A percentile compares a stretch with the other conserved stretches of the same genome.
Evolutionary conservation across 208 protist genomes (phyloP).

Genomic region (Leishmania turanica): DNA sequence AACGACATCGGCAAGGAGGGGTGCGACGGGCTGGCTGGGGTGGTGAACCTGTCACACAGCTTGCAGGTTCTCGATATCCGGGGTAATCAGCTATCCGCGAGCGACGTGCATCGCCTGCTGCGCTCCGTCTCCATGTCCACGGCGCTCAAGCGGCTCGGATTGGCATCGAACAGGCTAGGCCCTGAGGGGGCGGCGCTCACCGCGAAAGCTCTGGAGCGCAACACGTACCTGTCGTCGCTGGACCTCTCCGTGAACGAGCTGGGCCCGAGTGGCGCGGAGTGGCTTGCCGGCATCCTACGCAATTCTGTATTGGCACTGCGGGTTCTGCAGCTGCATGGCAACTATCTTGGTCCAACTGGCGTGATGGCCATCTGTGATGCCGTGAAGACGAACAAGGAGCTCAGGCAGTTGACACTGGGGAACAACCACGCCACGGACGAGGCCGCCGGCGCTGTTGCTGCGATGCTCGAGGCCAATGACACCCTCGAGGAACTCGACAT

Average conservation of each 20-base stretch:
- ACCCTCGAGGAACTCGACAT: conserved; percentile 77
- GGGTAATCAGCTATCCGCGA: conserved; percentile 71
- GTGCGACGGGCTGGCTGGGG: conserved; percentile 80
- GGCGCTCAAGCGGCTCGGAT: conserved; percentile 54
- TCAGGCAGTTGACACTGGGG: conserved; percentile 66
- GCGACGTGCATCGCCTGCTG: conserved; percentile 74
- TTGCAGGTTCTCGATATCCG: conserved; percentile 78
- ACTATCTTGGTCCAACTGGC: conserved; percentile 63
- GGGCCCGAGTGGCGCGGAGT: conserved; percentile 63
- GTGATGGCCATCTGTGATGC: conserved; percentile 57
- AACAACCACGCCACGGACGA: conserved; percentile 88
- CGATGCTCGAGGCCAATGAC: conserved; percentile 76
- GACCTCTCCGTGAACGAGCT: conserved; percentile 89
- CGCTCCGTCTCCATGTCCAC: conserved; percentile 75
- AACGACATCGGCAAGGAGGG: conserved; percentile 92
- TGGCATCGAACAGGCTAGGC: conserved; percentile 81
- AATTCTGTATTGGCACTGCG: conserved; percentile 50
- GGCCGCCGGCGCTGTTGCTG: conserved; percentile 47
- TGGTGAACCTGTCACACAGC: conserved; percentile 76
- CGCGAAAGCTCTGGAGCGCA: conserved; percentile 72
- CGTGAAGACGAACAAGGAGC: conserved; percentile 57
- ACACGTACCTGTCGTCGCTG: conserved; percentile 82
- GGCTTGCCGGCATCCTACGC: conserved; percentile 61
- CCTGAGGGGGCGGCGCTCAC: conserved; percentile 75
- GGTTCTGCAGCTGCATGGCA: conserved; percentile 76